Percentiles rank a stretch among this genome's conserved stretches.
Conservation (phyloP, 2,329 filamentous ascomycete species). For the Penicillium griseofulvum region DNA sequence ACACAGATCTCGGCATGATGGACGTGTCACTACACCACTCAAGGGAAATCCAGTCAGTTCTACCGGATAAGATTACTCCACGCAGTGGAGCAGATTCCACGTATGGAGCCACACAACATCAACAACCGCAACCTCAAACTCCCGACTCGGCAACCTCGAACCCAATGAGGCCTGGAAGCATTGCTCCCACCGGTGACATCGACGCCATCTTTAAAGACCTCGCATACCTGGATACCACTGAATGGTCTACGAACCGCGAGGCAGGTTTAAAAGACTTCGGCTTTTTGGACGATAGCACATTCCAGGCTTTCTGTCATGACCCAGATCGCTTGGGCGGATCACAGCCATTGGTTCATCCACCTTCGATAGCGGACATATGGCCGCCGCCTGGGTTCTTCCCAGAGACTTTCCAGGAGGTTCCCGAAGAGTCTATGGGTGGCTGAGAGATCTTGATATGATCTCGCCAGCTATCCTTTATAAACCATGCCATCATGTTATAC, state of each 20-base stretch:
- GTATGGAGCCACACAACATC: constrained; percentile 17
- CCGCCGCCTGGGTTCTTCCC: constrained; percentile 44
- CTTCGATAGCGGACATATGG: constrained; percentile 45
- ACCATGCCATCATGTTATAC: not conserved
- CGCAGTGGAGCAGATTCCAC: constrained; percentile 21
- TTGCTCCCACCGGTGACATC: constrained; percentile 29
- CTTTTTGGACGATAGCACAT: constrained; percentile 45
- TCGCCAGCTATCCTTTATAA: not conserved
- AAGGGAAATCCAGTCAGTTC: constrained; percentile 7
- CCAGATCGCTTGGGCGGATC: constrained; percentile 41
- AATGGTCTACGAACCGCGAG: constrained; percentile 44
- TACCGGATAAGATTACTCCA: constrained; percentile 20
- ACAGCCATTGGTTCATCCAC: constrained; percentile 37
- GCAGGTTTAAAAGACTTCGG: constrained; percentile 45
- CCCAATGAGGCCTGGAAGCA: constrained; percentile 15
- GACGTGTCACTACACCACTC: constrained; percentile 21
- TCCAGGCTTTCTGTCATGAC: constrained; percentile 47
- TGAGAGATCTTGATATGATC: not conserved
- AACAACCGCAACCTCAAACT: constrained; percentile 30
- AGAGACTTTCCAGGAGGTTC: constrained; percentile 36
- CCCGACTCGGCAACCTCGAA: constrained; percentile 36
- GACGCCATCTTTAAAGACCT: constrained; percentile 48
- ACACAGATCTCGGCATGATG: constrained; percentile 26
- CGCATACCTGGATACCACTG: constrained; percentile 46
- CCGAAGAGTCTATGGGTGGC: constrained; percentile 3